Evolutionary conservation across 192 early-diverging fungal species (phyloP).

Genomic region (Linderina pennispora): DNA sequence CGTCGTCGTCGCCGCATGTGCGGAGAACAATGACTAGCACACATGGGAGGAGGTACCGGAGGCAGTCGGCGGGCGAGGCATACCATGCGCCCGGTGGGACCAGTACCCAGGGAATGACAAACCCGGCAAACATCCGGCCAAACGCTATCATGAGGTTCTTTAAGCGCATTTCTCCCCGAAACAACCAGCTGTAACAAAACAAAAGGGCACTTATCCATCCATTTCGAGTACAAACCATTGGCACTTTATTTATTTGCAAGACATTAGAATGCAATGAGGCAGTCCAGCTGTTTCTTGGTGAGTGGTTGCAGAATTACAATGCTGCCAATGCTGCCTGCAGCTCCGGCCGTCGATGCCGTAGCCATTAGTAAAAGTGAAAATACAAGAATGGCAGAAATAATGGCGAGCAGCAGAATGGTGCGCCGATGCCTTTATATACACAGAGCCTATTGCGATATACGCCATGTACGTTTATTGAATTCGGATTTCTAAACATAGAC

Average conservation of each 20-base stretch:
- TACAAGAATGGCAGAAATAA: too few relatives aligned
- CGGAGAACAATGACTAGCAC: too few relatives aligned
- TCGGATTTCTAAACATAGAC: too few relatives aligned
- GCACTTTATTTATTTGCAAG: neutral
- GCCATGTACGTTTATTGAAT: too few relatives aligned
- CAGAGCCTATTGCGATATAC: too few relatives aligned
- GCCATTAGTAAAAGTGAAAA: too few relatives aligned
- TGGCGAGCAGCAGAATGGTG: too few relatives aligned
- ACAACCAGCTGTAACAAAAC: neutral
- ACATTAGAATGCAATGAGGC: neutral
- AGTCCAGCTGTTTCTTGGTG: neutral
- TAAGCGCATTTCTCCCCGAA: neutral
- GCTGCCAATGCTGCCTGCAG: neutral
- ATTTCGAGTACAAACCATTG: neutral
- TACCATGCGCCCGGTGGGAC: too few relatives aligned
- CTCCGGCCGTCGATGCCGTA: neutral
- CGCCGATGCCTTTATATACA: too few relatives aligned
- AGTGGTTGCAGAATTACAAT: neutral
- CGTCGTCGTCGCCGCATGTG: too few relatives aligned
- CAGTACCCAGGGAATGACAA: too few relatives aligned
- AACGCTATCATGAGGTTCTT: neutral
- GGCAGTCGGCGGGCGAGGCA: slow-evolving; percentile 21
- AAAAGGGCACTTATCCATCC: neutral
- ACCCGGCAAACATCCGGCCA: neutral
- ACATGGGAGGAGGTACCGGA: slow-evolving; percentile 11